Conservation (phyloP, 2,329 filamentous ascomycete species). For the Fusarium sp. region DNA sequence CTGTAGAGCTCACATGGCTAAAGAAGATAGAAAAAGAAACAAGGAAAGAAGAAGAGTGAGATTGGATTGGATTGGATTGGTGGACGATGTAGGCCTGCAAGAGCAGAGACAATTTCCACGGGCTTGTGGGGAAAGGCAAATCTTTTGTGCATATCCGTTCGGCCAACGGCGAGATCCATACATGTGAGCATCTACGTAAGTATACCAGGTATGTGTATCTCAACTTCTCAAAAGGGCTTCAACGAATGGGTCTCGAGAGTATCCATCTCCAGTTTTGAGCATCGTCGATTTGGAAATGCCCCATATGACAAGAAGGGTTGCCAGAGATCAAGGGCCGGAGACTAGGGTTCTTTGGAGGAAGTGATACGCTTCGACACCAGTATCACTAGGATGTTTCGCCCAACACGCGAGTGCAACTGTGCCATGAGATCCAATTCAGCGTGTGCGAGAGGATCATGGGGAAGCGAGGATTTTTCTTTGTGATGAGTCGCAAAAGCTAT, state of each 20-base stretch:
- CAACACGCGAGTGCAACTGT: slow-evolving; percentile 29
- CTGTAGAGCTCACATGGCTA: slow-evolving; percentile 9
- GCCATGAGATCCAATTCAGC: slow-evolving; percentile 5
- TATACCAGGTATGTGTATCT: not conserved
- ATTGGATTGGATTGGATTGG: not conserved
- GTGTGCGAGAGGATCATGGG: slow-evolving; percentile 9
- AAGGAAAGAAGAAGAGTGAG: not conserved
- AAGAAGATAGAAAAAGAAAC: not conserved
- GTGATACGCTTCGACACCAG: not conserved
- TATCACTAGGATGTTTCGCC: slow-evolving; percentile 7
- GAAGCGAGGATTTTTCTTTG: slow-evolving; percentile 22
- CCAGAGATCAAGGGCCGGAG: not conserved
- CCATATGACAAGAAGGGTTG: not conserved
- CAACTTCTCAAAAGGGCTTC: not conserved
- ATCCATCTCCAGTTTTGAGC: not conserved
- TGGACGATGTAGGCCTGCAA: not conserved
- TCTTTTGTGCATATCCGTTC: slow-evolving; percentile 14
- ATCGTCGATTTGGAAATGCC: slow-evolving; percentile 17
- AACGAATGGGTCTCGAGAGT: not conserved
- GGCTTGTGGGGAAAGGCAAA: slow-evolving; percentile 17
- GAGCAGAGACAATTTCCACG: not conserved
- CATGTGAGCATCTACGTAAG: not conserved
- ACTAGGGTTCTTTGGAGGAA: slow-evolving; percentile 14
- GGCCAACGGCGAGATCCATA: slow-evolving; percentile 17
- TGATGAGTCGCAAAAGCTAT: slow-evolving; percentile 17